Base-by-base conservation (phyloP, 208 protist genomes). In the Trypanosoma platydactyli region DNA sequence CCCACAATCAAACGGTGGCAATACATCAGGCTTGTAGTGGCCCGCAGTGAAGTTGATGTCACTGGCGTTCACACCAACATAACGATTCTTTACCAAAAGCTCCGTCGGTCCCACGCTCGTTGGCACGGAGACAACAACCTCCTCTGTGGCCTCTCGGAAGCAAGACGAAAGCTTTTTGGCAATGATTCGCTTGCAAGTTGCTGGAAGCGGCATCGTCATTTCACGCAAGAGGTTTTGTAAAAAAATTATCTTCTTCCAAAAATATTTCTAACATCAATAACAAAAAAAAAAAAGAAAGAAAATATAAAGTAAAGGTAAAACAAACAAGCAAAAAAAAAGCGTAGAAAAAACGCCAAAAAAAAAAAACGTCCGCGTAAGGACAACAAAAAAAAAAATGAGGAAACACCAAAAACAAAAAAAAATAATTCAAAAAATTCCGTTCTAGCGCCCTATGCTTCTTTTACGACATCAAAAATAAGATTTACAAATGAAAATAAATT, bases 21-120 rank as follows among this genome's bases (percentile, higher is more conserved):
- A 48, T 16, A 88, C 87, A 33, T 82, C 79, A 1, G 87, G 87
- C 65, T 83, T 76, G 73, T 96, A 96, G 18, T 77, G 76, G 42
- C 90, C 90, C 1, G 87, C 83, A 1, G 87, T 88, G 65, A 90
- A 96, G 76, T 96, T 96, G 70, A 96, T 77, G 59, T 96, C 90
- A 51, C 90, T 96, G 5, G 90, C 90, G 61, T 96, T 96, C 66
- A 96, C 91, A 55, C 90, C 90, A 15, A 91, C 73, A 69, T 79
- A 96, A 5, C 52, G 61, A 68, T 94, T 93, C 27, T 77, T 80
- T 24, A 96, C 83, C 27, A 96, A 66, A 29, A 96, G 38, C 41
- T 89, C 81, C 11, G 82, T 91, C 1, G 82, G 75, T 59, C 79
- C 73, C 4, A 96, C 41, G 20, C 50, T 33, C n/a, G 41, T 15